Evolutionary conservation across 73 alveolate species (phyloP), one percentile per base, ranked within the genome.

Genomic region (Paramecium octaurelia): DNA sequence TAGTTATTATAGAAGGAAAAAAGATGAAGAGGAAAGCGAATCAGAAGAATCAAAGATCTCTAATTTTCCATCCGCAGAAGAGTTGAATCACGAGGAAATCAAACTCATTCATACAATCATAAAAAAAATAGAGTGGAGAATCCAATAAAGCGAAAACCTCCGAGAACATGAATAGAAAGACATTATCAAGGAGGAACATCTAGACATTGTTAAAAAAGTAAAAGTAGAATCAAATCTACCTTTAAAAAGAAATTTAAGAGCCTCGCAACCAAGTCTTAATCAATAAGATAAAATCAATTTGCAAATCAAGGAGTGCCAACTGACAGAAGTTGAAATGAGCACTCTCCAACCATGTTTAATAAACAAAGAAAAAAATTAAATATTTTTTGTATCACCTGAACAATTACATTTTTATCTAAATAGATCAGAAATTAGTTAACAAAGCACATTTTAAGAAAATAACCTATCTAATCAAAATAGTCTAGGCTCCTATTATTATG

Each of bases 121-220:
- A 8, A 80, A 80, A 46, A 80, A 80, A 35, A 31, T 80, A 43
- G 91, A 80, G 34, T 80, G 91, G 91, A 21, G 91, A 43, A 80
- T 80, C 73, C 34, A 80, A 46, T 24, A 80, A 80, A 27, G 36
- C 34, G 91, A 64, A 73, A 73, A 40, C 57, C 73, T 38, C 23
- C 24, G 50, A 48, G 31, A n/a, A 18, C 36, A 75, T 34, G 68
- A 34, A 1, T 12, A 75, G 31, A 44, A 43, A 20, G 70, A 80
- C 4, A 29, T 6, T 38, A 23, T 80, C 12, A 80, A 80, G 27
- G 46, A 80, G 12, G 91, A 80, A 35, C 75, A 80, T 48, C 11
- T 21, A 46, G 91, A 80, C 31, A 12, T 64, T 31, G 12, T 27
- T 10, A 80, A 80, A 46, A 80, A 46, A 43, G 38, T 80, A 4